A percentile compares a stretch with the other conserved stretches of the same genome.
These are phyloP conservation scores for Mucor indicus DNA, from an alignment of 371 early-diverging fungal species.

Conservation along the genomic window DNA sequence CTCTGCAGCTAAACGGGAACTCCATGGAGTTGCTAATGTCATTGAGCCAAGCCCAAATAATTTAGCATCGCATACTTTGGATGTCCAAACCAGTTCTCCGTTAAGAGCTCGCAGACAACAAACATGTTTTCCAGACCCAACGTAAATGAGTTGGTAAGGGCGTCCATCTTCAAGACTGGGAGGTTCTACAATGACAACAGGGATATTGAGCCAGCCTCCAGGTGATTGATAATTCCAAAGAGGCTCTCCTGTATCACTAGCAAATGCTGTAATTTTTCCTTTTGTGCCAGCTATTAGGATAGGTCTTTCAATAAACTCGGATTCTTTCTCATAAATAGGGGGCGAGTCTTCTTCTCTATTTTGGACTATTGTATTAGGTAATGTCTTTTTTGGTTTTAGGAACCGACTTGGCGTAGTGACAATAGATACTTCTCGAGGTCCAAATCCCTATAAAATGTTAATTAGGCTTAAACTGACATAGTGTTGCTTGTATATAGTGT, in stretches of 20 bases:
- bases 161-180: background rate
- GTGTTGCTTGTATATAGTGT: background rate
- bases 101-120: constrained; percentile 21
- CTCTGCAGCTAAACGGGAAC: constrained; percentile 29
- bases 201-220: constrained; percentile 17
- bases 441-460: constrained; percentile 9
- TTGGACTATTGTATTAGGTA: no score
- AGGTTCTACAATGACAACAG: constrained; percentile 22
- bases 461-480: background rate
- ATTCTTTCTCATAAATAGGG: constrained; percentile 1
- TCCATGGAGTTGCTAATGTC: constrained; percentile 33
- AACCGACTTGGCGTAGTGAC: constrained; percentile 3
- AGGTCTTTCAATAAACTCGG: background rate
- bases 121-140: constrained; percentile 24
- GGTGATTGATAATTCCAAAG: constrained; percentile 27
- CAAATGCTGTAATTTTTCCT: constrained; percentile 24
- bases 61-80: constrained; percentile 12
- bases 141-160: constrained; percentile 8
- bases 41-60: constrained; percentile 19
- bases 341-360: background rate
- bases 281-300: constrained; percentile 17
- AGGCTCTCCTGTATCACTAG: constrained; percentile 18
- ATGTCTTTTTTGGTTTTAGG: no score
- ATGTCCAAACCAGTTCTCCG: constrained; percentile 18
- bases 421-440: constrained; percentile 5